Evolutionary conservation across 116 monocot genomes (phyloP).

Genomic region (Trichopus zeylanicus): DNA sequence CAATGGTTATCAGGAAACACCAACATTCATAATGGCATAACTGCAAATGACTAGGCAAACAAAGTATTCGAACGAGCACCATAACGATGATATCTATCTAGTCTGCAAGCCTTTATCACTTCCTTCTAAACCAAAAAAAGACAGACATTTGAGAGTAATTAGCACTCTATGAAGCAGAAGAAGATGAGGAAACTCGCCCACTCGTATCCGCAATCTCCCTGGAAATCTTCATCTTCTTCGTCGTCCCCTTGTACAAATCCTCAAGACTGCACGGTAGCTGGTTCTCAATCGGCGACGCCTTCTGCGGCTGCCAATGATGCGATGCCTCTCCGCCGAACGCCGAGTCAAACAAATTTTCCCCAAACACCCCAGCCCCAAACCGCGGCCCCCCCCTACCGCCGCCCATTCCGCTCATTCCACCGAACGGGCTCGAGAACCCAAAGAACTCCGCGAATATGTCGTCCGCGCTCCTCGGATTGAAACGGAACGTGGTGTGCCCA

Average conservation of each 20-base stretch:
- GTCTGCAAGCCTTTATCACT: too few species aligned
- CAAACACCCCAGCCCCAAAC: conserved; percentile 29
- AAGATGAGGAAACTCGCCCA: conserved; percentile 35
- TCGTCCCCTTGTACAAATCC: conserved; percentile 79
- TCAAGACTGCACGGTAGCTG: conserved; percentile 74
- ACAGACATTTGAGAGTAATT: too few species aligned
- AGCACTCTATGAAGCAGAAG: not conserved
- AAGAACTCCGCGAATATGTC: conserved; percentile 92
- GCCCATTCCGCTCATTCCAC: conserved; percentile 26
- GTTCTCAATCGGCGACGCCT: conserved; percentile 59
- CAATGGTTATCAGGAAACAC: too few species aligned
- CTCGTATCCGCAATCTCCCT: conserved; percentile 61
- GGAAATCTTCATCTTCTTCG: conserved; percentile 94
- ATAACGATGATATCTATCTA: too few species aligned
- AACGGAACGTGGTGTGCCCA: conserved; percentile 26
- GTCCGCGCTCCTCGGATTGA: conserved; percentile 71
- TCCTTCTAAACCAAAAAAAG: too few species aligned
- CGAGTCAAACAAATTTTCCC: conserved; percentile 41
- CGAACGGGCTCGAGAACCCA: conserved; percentile 61
- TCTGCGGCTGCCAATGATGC: conserved; percentile 20
- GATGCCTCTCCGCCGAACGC: conserved; percentile 19
- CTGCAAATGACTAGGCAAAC: too few species aligned
- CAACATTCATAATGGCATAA: too few species aligned
- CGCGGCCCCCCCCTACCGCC: conserved; percentile 24
- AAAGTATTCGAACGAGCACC: too few species aligned